phyloP scores from a whole-genome alignment of 176 grass and related monocot species.

The Rhynchospora pubera region DNA sequence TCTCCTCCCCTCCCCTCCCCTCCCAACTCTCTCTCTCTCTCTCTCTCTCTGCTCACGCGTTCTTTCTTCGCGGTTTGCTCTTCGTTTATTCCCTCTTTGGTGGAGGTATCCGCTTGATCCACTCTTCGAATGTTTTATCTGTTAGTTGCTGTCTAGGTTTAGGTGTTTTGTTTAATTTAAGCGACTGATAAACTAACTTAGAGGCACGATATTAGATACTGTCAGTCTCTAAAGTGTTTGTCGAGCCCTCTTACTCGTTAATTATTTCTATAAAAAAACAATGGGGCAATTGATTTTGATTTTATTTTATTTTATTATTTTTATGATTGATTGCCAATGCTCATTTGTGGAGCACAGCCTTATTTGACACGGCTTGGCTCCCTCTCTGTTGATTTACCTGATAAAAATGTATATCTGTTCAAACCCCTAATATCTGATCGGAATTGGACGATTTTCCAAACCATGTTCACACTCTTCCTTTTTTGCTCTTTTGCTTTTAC shows the following conservation, averaged over 20 bases:
- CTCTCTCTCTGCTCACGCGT: too few relatives aligned
- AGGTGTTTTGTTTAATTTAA: neutral
- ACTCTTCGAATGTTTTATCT: neutral
- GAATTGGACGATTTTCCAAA: too few relatives aligned
- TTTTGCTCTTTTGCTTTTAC: too few relatives aligned
- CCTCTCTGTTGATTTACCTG: too few relatives aligned
- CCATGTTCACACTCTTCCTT: too few relatives aligned
- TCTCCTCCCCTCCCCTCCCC: neutral
- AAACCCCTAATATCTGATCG: too few relatives aligned
- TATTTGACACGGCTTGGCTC: too few relatives aligned
- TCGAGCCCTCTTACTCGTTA: neutral
- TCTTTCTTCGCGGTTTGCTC: neutral
- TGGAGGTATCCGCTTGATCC: conserved; percentile 20
- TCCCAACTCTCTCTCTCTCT: neutral
- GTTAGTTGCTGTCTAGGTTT: neutral
- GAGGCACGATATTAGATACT: neutral
- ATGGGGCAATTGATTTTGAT: neutral
- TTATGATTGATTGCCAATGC: neutral
- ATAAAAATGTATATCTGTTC: neutral
- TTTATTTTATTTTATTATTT: neutral
- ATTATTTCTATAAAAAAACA: too few relatives aligned
- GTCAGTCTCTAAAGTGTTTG: neutral
- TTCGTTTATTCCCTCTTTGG: neutral
- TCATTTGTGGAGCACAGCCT: neutral
- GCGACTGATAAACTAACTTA: neutral